Conservation (phyloP, 768 basidiomycete species). For the Leccinum rimulosum region DNA sequence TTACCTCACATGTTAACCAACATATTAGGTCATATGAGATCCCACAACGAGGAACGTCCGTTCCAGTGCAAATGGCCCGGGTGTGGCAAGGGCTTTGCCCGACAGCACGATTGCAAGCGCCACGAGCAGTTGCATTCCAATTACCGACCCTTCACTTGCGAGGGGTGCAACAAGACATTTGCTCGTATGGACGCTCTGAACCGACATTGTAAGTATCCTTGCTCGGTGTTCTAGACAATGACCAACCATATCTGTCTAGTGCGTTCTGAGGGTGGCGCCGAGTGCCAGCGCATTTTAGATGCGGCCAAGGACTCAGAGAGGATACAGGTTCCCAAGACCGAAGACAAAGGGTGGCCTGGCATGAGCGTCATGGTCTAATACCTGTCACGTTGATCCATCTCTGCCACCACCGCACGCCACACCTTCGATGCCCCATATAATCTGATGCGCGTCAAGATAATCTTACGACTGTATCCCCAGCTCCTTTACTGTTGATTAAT, state of each 20-base stretch:
- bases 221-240: not conserved
- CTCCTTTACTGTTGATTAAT: constrained; percentile 20
- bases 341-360: constrained; percentile 33
- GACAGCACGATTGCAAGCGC: constrained; percentile 95
- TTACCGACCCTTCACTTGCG: constrained; percentile 88
- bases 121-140: constrained; percentile 95
- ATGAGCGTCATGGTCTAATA: constrained; percentile 33
- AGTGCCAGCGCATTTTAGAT: constrained; percentile 53
- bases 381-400: constrained; percentile 7
- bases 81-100: constrained; percentile 89
- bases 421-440: constrained; percentile 22
- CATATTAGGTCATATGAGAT: constrained; percentile 79
- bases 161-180: constrained; percentile 91
- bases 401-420: constrained; percentile 15
- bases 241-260: constrained; percentile 40
- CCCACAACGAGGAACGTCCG: constrained; percentile 92
- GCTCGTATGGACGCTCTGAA: constrained; percentile 94
- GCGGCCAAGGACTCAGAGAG: constrained; percentile 29
- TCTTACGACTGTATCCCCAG: constrained; percentile 18
- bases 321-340: constrained; percentile 27
- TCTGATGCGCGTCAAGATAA: constrained; percentile 22
- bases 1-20: constrained; percentile 13
- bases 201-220: constrained; percentile 70
- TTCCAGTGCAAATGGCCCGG: constrained; percentile 95
- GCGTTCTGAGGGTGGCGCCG: constrained; percentile 78